phyloP scores from a whole-genome alignment of 1,284 basidiomycete genomes.

The Anthracocystis panici-leucophaei region DNA sequence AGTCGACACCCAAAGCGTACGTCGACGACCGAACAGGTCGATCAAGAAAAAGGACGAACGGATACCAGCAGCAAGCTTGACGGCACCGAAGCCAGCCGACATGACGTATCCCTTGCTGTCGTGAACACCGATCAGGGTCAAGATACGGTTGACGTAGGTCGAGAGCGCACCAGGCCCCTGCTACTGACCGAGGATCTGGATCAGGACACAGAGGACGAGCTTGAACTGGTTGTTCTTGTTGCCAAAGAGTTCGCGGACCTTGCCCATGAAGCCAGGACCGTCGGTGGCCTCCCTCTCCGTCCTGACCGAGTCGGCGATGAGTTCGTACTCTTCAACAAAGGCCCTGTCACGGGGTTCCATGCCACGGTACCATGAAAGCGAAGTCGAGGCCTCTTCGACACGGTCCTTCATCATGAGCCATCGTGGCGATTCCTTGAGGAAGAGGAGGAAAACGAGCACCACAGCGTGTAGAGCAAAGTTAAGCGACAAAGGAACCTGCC shows the following conservation, averaged over 20 bases:
- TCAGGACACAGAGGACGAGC: constrained; percentile 37
- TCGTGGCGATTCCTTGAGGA: constrained; percentile 81
- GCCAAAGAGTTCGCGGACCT: constrained; percentile 34
- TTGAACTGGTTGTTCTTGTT: constrained; percentile 54
- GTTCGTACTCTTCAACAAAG: constrained; percentile 44
- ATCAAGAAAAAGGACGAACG: constrained; percentile 51
- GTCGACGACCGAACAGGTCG: constrained; percentile 49
- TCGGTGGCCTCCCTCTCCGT: constrained; percentile 42
- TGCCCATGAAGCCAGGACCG: constrained; percentile 33
- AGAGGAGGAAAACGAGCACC: constrained; percentile 70
- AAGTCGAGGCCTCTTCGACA: constrained; percentile 74
- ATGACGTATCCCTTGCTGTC: constrained; percentile 47
- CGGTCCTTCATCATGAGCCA: constrained; percentile 81
- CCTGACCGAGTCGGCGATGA: constrained; percentile 40
- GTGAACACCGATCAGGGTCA: constrained; percentile 39
- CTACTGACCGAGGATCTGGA: constrained; percentile 51
- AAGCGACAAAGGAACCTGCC: constrained; percentile 41
- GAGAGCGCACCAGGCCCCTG: constrained; percentile 49
- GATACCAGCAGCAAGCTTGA: constrained; percentile 48
- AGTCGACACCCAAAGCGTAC: constrained; percentile 42
- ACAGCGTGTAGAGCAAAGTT: constrained; percentile 61
- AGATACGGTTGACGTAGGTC: constrained; percentile 51
- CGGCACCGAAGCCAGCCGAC: constrained; percentile 48
- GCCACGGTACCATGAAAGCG: constrained; percentile 71
- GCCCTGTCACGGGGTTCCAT: constrained; percentile 37